phyloP scores from a whole-genome alignment of 169 alveolate species.

The Cryptosporidium sp. region DNA sequence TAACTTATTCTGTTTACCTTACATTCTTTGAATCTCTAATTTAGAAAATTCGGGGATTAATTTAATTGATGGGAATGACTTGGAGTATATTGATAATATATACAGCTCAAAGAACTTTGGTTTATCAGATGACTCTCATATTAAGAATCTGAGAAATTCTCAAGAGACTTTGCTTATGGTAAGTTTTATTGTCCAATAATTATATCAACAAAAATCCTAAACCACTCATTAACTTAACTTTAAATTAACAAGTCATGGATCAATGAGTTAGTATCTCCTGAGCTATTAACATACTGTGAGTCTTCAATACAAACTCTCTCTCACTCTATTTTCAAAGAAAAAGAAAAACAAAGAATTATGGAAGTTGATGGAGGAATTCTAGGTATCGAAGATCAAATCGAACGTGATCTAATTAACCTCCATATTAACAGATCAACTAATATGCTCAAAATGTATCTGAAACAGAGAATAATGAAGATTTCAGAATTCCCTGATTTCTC shows the following conservation, averaged over 20 bases:
- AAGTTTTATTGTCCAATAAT: background rate
- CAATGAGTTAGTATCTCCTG: conserved; percentile 57
- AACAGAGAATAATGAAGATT: conserved; percentile 56
- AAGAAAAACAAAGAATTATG: background rate
- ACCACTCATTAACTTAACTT: too few relatives aligned
- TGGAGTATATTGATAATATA: conserved; percentile 37
- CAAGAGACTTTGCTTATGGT: conserved; percentile 38
- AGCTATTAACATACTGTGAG: conserved; percentile 36
- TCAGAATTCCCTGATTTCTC: conserved; percentile 69
- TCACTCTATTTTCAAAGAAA: conserved; percentile 30
- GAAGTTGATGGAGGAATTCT: conserved; percentile 13
- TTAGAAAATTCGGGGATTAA: conserved; percentile 16
- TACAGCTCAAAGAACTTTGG: conserved; percentile 32
- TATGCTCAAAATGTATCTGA: conserved; percentile 56
- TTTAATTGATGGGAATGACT: background rate
- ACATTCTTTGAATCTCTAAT: background rate
- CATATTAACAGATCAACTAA: conserved; percentile 34
- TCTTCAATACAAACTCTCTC: conserved; percentile 16
- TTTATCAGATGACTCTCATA: background rate
- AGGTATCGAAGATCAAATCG: conserved; percentile 21
- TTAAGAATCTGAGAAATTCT: background rate
- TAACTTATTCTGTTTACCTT: background rate
- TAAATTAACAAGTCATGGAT: conserved; percentile 37
- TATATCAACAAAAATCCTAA: too few relatives aligned
- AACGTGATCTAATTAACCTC: conserved; percentile 18